A percentile compares a stretch with the other conserved stretches of the same genome.
These are phyloP conservation scores for Xerocomellus amylosporus DNA, from an alignment of 768 basidiomycete species.

Conservation along the genomic window DNA sequence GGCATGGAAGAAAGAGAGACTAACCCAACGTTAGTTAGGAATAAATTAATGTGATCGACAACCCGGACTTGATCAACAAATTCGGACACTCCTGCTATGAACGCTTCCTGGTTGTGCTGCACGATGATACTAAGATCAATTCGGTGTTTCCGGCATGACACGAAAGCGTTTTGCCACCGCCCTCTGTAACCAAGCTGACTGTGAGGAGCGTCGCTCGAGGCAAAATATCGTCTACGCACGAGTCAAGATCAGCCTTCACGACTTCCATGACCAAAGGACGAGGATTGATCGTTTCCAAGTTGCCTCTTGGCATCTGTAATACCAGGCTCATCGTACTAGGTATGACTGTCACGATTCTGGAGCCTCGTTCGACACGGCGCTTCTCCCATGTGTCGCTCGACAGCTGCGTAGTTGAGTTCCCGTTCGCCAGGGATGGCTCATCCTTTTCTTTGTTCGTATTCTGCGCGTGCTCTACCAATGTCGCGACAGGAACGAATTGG, in stretches of 20 bases:
- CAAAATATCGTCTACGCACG: conserved; percentile 33
- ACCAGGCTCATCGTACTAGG: conserved; percentile 87
- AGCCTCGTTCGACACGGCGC: conserved; percentile 85
- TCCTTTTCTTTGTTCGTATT: conserved; percentile 17
- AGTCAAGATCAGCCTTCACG: conserved; percentile 70
- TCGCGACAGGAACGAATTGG: conserved; percentile 56
- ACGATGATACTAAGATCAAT: conserved; percentile 90
- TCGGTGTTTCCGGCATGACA: conserved; percentile 89
- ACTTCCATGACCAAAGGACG: conserved; percentile 87
- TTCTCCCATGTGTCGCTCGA: conserved; percentile 52
- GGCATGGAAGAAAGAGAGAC: conserved; percentile 18
- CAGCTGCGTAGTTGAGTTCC: conserved; percentile 11
- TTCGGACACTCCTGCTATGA: conserved; percentile 55
- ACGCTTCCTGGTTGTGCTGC: conserved; percentile 68
- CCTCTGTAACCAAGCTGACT: conserved; percentile 42
- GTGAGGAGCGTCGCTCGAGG: background rate
- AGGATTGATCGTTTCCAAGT: conserved; percentile 93
- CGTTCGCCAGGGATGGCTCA: conserved; percentile 26
- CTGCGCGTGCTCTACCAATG: conserved; percentile 8
- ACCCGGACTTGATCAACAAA: conserved; percentile 88
- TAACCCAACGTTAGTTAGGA: conserved; percentile 83
- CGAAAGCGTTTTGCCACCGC: conserved; percentile 82
- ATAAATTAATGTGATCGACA: conserved; percentile 89
- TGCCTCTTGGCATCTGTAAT: conserved; percentile 96
- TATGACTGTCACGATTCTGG: conserved; percentile 83